Percentiles rank a stretch among this genome's conserved stretches.
Conservation (phyloP, 352 stramenopile genomes). For the Pythium sp. region DNA sequence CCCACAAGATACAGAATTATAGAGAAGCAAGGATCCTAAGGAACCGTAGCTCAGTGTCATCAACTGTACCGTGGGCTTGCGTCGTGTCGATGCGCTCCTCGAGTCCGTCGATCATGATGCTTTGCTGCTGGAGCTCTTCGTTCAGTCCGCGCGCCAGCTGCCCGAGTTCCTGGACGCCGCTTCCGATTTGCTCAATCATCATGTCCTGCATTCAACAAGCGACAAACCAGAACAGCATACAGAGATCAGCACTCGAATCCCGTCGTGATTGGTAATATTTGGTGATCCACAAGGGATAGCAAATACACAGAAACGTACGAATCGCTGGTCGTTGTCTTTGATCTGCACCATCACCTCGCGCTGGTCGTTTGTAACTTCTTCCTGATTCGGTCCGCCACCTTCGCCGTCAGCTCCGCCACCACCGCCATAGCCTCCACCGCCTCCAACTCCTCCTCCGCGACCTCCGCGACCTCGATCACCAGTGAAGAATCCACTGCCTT, state of each 20-base stretch:
- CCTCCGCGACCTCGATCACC: conserved; percentile 22
- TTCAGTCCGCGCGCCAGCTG: conserved; percentile 75
- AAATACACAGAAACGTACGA: conserved; percentile 40
- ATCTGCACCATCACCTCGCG: conserved; percentile 69
- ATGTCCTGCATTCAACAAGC: conserved; percentile 44
- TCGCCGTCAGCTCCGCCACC: conserved; percentile 20
- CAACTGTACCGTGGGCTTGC: conserved; percentile 54
- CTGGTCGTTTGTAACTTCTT: conserved; percentile 71
- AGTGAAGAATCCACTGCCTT: conserved; percentile 61
- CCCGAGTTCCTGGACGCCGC: conserved; percentile 73
- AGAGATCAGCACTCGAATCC: not conserved
- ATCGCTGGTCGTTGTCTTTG: conserved; percentile 78
- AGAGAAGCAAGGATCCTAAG: not conserved
- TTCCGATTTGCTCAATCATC: conserved; percentile 85
- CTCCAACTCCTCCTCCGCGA: conserved; percentile 25
- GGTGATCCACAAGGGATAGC: not conserved
- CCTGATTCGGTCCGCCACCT: conserved; percentile 25
- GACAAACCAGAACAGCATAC: not conserved
- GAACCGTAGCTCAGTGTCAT: not conserved
- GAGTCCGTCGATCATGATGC: conserved; percentile 85
- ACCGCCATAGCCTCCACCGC: conserved; percentile 20
- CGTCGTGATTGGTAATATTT: not conserved
- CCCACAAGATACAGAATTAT: not conserved
- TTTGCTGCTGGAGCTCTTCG: conserved; percentile 83
- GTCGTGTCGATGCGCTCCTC: conserved; percentile 80